Conservation (phyloP, 1,284 basidiomycete species). For the Tilletia horrida region DNA sequence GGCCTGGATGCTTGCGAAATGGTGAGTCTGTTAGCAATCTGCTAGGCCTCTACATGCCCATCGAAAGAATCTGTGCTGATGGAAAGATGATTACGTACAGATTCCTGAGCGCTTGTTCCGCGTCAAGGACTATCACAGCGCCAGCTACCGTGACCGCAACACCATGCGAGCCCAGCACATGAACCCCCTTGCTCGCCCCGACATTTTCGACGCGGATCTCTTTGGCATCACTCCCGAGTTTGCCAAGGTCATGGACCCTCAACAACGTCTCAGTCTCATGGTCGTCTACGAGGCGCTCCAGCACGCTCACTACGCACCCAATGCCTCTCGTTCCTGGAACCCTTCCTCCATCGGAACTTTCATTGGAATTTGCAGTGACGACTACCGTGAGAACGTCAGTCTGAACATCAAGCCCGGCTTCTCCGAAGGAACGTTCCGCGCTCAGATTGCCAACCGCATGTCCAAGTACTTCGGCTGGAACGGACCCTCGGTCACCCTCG, state of each 20-base stretch:
- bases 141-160: constrained; percentile 36
- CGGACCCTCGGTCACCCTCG: constrained; percentile 33
- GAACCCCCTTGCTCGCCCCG: constrained; percentile 28
- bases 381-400: not conserved
- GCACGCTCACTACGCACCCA: not conserved
- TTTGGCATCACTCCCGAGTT: constrained; percentile 22
- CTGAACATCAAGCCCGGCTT: not conserved
- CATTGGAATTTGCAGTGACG: not conserved
- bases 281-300: constrained; percentile 30
- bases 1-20: constrained; percentile 30
- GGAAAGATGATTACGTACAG: constrained; percentile 22
- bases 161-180: constrained; percentile 34
- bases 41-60: too few relatives aligned
- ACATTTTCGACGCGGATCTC: constrained; percentile 29
- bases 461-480: constrained; percentile 27
- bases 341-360: not conserved
- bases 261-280: constrained; percentile 33
- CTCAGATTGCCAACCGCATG: not conserved
- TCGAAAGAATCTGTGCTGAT: too few relatives aligned
- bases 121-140: constrained; percentile 33
- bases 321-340: not conserved
- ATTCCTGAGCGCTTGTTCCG: constrained; percentile 31
- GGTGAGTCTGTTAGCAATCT: not conserved
- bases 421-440: not conserved
- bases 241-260: constrained; percentile 33